Conservation (phyloP, 345 rosid species). For the Camelina sativa region DNA sequence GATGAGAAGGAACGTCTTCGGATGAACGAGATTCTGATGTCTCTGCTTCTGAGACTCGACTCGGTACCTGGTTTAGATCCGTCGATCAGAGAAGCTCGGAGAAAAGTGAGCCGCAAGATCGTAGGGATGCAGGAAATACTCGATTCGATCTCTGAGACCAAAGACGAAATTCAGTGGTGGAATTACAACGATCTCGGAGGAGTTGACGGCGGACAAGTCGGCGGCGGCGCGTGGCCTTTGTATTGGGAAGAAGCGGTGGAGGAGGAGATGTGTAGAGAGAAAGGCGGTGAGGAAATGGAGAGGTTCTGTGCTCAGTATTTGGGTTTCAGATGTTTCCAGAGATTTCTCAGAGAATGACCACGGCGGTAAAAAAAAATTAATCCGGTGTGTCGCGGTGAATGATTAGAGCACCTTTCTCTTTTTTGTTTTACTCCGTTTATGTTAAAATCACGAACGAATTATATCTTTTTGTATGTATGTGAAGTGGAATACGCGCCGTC, state of each 20-base stretch:
- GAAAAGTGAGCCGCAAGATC: slow-evolving; percentile 79
- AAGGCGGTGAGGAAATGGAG: slow-evolving; percentile 86
- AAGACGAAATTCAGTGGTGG: slow-evolving; percentile 45
- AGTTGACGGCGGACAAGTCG: slow-evolving; percentile 4
- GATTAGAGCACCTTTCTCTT: background rate
- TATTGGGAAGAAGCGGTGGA: slow-evolving; percentile 65
- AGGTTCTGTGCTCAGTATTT: slow-evolving; percentile 78
- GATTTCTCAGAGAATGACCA: slow-evolving; percentile 64
- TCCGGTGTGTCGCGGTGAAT: slow-evolving; percentile 13
- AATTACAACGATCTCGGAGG: slow-evolving; percentile 24
- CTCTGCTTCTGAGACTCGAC: slow-evolving; percentile 75
- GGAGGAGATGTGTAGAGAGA: slow-evolving; percentile 69
- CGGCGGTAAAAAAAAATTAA: background rate
- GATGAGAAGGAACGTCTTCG: slow-evolving; percentile 67
- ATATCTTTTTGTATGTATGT: background rate
- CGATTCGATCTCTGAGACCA: slow-evolving; percentile 60
- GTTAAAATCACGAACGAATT: background rate
- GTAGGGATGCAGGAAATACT: slow-evolving; percentile 87
- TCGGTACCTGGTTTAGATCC: slow-evolving; percentile 78
- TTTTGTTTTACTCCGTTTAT: background rate
- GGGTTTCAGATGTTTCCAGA: slow-evolving; percentile 87
- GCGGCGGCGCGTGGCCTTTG: slow-evolving; percentile 46
- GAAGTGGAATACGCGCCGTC: slow-evolving; percentile 24
- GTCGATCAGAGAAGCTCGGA: slow-evolving; percentile 78
- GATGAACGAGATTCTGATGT: slow-evolving; percentile 82